Percentiles rank a stretch among this genome's conserved stretches.
These are phyloP conservation scores for Aspergillus diversus DNA, from an alignment of 495 filamentous ascomycete species.

Conservation along the genomic window DNA sequence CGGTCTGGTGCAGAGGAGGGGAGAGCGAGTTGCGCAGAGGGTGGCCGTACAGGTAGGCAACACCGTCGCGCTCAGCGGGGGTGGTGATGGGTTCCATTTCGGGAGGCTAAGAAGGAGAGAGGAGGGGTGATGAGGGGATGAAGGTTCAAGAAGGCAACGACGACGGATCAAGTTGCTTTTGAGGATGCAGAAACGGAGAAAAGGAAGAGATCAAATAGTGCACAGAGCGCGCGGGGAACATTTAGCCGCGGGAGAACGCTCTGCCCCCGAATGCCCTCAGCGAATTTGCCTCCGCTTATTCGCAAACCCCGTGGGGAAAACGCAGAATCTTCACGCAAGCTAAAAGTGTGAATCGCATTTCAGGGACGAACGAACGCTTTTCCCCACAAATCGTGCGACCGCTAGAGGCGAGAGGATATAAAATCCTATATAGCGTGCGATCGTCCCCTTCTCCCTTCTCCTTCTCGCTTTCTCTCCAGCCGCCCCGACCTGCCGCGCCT, in stretches of 20 bases:
- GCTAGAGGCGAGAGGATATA: slow-evolving; percentile 18
- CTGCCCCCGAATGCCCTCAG: neutral
- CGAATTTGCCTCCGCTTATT: slow-evolving; percentile 13
- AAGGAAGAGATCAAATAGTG: neutral
- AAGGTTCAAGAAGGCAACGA: too few relatives aligned
- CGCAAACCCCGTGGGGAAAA: slow-evolving; percentile 27
- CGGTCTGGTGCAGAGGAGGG: slow-evolving; percentile 67
- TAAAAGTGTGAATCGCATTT: neutral
- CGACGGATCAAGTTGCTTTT: too few relatives aligned
- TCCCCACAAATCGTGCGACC: slow-evolving; percentile 25
- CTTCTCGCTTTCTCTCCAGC: slow-evolving; percentile 1
- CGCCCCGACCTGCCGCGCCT: neutral
- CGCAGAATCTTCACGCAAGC: slow-evolving; percentile 6
- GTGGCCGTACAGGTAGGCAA: slow-evolving; percentile 54
- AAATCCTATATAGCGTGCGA: slow-evolving; percentile 5
- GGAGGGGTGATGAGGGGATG: neutral
- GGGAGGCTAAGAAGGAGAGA: neutral
- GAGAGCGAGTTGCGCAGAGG: slow-evolving; percentile 70
- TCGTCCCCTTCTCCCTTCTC: slow-evolving; percentile 5
- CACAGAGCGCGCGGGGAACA: neutral
- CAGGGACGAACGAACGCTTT: slow-evolving; percentile 31
- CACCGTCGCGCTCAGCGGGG: slow-evolving; percentile 40
- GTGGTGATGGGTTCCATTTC: slow-evolving; percentile 44
- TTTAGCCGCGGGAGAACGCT: slow-evolving; percentile 17
- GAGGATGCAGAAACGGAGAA: neutral